These are phyloP conservation scores for Penicillium psychrosexuale DNA, from an alignment of 2,329 filamentous ascomycete species.

Conservation along the genomic window DNA sequence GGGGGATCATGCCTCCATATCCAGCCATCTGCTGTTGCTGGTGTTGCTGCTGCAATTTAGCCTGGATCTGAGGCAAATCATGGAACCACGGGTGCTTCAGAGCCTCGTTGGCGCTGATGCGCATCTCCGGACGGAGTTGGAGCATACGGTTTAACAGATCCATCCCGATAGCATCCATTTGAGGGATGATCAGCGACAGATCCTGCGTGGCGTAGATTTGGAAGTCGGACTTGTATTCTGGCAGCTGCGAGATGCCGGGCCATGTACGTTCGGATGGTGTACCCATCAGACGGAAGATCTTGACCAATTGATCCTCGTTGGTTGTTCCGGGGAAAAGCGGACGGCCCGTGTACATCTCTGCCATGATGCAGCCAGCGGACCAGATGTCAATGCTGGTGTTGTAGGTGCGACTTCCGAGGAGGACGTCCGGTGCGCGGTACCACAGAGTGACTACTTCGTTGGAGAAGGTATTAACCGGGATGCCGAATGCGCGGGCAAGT, in stretches of 20 bases:
- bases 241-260: constrained; percentile 91
- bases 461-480: constrained; percentile 95
- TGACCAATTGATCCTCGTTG: constrained; percentile 94
- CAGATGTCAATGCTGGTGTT: constrained; percentile 99
- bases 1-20: constrained; percentile 40
- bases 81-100: constrained; percentile 91
- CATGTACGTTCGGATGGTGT: constrained; percentile 93
- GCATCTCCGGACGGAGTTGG: constrained; percentile 85
- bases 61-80: constrained; percentile 56
- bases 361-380: constrained; percentile 99
- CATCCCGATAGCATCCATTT: constrained; percentile 83
- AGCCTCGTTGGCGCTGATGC: constrained; percentile 82
- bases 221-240: constrained; percentile 96
- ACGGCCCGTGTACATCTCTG: constrained; percentile 96
- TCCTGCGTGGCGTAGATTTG: constrained; percentile 94
- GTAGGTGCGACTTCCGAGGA: constrained; percentile 91
- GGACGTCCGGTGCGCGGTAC: constrained; percentile 95
- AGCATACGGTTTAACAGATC: constrained; percentile 88
- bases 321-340: constrained; percentile 96
- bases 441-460: constrained; percentile 97
- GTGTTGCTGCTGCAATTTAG: constrained; percentile 46
- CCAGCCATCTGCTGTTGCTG: constrained; percentile 40
- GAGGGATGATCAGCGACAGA: constrained; percentile 77
- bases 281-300: constrained; percentile 98
- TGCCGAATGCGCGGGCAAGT: constrained; percentile 88